Conservation (phyloP, 2,329 filamentous ascomycete species). For the Clarireedia sp. region DNA sequence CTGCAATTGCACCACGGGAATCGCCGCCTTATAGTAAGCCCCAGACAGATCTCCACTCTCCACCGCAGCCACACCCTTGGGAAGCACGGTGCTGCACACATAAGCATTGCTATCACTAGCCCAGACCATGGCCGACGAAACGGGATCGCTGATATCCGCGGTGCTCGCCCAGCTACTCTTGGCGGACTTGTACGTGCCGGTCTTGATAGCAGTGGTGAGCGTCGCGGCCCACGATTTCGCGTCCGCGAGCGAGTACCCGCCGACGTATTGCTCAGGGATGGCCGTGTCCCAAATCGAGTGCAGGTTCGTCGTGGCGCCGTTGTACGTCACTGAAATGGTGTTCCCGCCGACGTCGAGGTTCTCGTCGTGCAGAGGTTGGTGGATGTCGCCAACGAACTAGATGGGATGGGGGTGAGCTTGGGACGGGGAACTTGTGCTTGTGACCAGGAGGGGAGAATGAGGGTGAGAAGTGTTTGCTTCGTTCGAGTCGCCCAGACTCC, state of each 20-base stretch:
- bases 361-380: slow-evolving; percentile 61
- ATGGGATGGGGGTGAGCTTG: neutral
- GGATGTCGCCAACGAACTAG: slow-evolving; percentile 47
- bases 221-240: slow-evolving; percentile 49
- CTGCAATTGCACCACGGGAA: slow-evolving; percentile 54
- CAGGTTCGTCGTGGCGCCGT: slow-evolving; percentile 49
- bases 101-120: slow-evolving; percentile 55
- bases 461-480: slow-evolving; percentile 8
- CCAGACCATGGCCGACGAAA: slow-evolving; percentile 45
- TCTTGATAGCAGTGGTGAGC: slow-evolving; percentile 46
- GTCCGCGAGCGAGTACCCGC: slow-evolving; percentile 41
- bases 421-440: neutral
- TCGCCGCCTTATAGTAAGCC: slow-evolving; percentile 52
- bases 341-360: slow-evolving; percentile 60
- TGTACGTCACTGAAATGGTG: slow-evolving; percentile 55
- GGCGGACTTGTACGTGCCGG: slow-evolving; percentile 43
- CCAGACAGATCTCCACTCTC: slow-evolving; percentile 49
- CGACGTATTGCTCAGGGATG: slow-evolving; percentile 44
- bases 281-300: slow-evolving; percentile 54
- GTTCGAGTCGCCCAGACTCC: slow-evolving; percentile 5
- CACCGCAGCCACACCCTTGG: slow-evolving; percentile 50
- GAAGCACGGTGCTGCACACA: slow-evolving; percentile 54
- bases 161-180: slow-evolving; percentile 16
- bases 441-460: slow-evolving; percentile 17
- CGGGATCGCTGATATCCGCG: slow-evolving; percentile 15